Evolutionary conservation across 805 yeast genomes (phyloP), one percentile per base, ranked within the genome.

Genomic region (Cyberlindnera bimundalis): DNA sequence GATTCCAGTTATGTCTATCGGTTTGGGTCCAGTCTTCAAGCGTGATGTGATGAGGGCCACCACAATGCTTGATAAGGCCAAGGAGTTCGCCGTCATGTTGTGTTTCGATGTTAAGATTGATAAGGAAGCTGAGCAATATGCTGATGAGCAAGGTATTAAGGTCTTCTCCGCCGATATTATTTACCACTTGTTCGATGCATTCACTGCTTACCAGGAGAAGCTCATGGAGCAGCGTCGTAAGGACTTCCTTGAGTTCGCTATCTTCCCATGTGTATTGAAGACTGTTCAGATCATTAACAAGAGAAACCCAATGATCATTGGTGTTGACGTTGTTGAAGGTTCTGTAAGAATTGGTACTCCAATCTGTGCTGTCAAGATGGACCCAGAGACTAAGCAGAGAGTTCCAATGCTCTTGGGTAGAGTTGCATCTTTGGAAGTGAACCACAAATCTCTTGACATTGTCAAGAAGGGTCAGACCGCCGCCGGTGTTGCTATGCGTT

Each of bases 281-380:
- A 93, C 97, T 14, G 66, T 93, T 52, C 98, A 93, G 71, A 87
- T 93, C 61, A 93, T 93, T 65, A 93, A 93, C 81, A 91, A 91
- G 72, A 86, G 99, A 69, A 88, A 90, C 65, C 99, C 99, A 48
- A 93, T 93, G 98, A 90, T 93, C 60, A 86, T 93, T 60, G 99
- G 99, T 79, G 98, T 93, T 44, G 99, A 93, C 62, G 96, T 93
- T 45, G 65, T 78, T 33, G 98, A 93, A 61, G 99, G 99, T 58
- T 72, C 84, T 34, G 75, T 93, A 31, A 79, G 90, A 48, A 65
- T 85, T 31, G 99, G 99, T 43, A 90, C 99, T 6, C 99, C 99
- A 48, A 87, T 93, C 45, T 84, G 96, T 70, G 89, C 91, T 20
- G 97, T 93, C 33, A 89, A 88, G 64, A 69, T 72, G 31, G 96